These are phyloP conservation scores for Starmera stellimalicola DNA, from an alignment of 1,139 yeast species.

Conservation along the genomic window DNA sequence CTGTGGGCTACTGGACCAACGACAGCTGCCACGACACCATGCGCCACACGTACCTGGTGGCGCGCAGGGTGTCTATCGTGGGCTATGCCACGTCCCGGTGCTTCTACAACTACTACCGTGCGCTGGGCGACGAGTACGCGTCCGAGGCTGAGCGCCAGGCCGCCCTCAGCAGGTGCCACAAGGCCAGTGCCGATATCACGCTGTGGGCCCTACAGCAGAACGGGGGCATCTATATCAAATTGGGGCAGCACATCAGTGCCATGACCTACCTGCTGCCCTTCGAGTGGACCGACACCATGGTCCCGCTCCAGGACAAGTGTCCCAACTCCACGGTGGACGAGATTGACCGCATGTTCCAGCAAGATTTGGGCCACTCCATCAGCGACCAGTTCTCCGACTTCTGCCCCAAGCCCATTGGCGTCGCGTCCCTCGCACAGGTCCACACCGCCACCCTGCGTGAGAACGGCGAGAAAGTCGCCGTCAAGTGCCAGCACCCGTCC, in stretches of 20 bases:
- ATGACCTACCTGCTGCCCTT: constrained; percentile 81
- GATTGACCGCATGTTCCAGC: constrained; percentile 51
- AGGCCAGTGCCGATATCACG: constrained; percentile 70
- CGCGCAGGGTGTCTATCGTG: constrained; percentile 54
- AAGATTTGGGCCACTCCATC: constrained; percentile 56
- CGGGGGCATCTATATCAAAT: constrained; percentile 88
- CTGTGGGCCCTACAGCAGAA: constrained; percentile 70
- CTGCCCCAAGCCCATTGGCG: constrained; percentile 75
- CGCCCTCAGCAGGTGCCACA: constrained; percentile 58
- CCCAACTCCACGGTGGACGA: constrained; percentile 72
- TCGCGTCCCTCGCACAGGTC: constrained; percentile 94
- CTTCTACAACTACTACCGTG: constrained; percentile 52
- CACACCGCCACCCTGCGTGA: constrained; percentile 61
- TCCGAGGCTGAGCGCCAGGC: constrained; percentile 38
- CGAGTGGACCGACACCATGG: constrained; percentile 95
- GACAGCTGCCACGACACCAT: constrained; percentile 28
- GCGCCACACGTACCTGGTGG: constrained; percentile 27
- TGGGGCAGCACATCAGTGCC: constrained; percentile 92
- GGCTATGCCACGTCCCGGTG: constrained; percentile 55
- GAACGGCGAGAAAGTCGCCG: constrained; percentile 74
- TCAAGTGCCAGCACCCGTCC: constrained; percentile 90
- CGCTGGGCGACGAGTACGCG: constrained; percentile 38
- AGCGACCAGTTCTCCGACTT: constrained; percentile 63
- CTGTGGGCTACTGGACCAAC: constrained; percentile 25
- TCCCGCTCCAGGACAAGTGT: constrained; percentile 85